phyloP scores from a whole-genome alignment of 192 early-diverging fungal species.

The Rhizophlyctis rosea region DNA sequence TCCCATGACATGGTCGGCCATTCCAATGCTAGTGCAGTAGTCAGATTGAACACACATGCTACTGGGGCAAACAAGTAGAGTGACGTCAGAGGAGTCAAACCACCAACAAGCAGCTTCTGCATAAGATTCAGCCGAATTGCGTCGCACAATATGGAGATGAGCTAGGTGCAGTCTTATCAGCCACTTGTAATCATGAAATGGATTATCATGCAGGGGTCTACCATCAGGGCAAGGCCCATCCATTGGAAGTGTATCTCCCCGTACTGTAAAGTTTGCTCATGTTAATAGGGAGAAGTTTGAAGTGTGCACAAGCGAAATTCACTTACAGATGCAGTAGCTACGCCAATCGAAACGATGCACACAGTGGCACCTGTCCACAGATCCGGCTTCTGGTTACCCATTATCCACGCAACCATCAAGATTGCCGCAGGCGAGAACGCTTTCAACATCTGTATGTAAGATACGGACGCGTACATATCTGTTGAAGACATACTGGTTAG shows the following conservation, averaged over 20 bases:
- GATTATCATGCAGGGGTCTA: too few relatives aligned
- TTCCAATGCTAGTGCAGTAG: conserved; percentile 9
- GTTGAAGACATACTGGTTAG: too few relatives aligned
- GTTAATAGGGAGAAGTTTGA: not conserved
- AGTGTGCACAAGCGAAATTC: not conserved
- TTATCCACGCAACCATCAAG: conserved; percentile 16
- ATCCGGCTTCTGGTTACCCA: conserved; percentile 27
- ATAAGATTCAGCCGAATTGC: too few relatives aligned
- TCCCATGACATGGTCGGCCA: conserved; percentile 1
- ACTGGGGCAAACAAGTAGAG: conserved; percentile 43
- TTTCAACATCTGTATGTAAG: conserved; percentile 44
- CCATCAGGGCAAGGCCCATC: conserved; percentile 19
- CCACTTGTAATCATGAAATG: too few relatives aligned
- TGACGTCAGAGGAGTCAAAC: conserved; percentile 32
- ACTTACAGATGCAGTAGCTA: conserved; percentile 30
- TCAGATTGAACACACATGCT: conserved; percentile 9
- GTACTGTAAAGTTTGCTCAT: conserved; percentile 5
- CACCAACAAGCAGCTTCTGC: conserved; percentile 33
- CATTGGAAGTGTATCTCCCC: conserved; percentile 34
- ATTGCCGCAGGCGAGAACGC: conserved; percentile 33
- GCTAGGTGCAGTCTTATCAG: too few relatives aligned
- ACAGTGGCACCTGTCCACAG: conserved; percentile 24
- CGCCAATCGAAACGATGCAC: conserved; percentile 31
- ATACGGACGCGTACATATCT: not conserved
- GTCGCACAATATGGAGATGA: too few relatives aligned